Percentiles rank a stretch among this genome's conserved stretches.
Evolutionary conservation across 257 asterid species (phyloP).

Genomic region (Solanum medicagineum): DNA sequence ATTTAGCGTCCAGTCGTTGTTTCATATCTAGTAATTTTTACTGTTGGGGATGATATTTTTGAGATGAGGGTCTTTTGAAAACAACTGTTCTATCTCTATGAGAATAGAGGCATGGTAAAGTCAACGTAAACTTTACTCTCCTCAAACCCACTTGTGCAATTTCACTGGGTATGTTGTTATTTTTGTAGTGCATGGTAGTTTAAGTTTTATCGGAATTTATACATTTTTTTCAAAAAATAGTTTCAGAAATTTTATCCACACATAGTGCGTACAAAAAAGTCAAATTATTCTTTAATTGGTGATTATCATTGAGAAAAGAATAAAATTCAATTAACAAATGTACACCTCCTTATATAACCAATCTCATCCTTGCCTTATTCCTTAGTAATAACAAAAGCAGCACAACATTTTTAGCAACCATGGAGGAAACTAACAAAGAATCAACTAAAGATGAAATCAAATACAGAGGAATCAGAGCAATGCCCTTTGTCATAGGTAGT

Average conservation of each 20-base stretch:
- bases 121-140: too few species aligned
- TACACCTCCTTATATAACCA: not conserved
- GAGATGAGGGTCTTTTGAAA: too few species aligned
- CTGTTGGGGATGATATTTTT: too few species aligned
- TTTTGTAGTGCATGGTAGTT: too few species aligned
- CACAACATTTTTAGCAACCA: not conserved
- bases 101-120: too few species aligned
- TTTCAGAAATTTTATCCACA: not conserved
- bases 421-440: not conserved
- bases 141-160: too few species aligned
- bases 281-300: not conserved
- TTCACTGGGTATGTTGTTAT: too few species aligned
- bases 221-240: too few species aligned
- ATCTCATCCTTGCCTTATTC: not conserved
- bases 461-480: conserved; percentile 13
- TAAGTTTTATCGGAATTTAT: too few species aligned
- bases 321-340: not conserved
- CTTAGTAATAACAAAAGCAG: not conserved
- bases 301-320: not conserved
- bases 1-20: too few species aligned
- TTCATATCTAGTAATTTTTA: too few species aligned
- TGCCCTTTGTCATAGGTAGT: conserved; percentile 22
- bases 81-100: too few species aligned
- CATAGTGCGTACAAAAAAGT: not conserved
- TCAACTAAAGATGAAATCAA: not conserved